Conservation (phyloP, 176 grass and related monocot species). For the Pontederia crassipes region DNA sequence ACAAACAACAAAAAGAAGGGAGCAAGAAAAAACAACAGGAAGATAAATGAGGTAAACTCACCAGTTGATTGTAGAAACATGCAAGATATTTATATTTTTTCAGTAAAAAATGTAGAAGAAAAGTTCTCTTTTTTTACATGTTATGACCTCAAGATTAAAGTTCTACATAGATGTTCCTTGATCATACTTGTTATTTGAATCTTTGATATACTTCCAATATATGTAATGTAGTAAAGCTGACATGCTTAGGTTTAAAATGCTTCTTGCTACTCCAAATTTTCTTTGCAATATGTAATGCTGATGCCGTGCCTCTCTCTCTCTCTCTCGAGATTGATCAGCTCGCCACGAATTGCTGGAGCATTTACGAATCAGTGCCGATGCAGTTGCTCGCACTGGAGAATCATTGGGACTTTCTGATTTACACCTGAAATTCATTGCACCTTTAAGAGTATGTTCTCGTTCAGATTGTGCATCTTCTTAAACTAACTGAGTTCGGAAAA, state of each 20-base stretch:
- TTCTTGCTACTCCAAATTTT: background rate
- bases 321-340: conserved; percentile 32
- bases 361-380: conserved; percentile 58
- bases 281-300: background rate
- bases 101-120: no score
- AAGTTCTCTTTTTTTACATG: no score
- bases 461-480: background rate
- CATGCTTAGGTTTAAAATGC: background rate
- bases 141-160: no score
- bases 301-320: background rate
- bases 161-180: no score
- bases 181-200: no score
- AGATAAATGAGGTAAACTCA: no score
- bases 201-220: no score
- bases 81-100: no score
- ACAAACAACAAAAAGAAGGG: no score
- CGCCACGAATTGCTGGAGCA: conserved; percentile 66
- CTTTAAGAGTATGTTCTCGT: conserved; percentile 55
- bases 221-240: no score
- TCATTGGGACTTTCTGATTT: conserved; percentile 73
- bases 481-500: background rate
- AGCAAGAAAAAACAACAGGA: no score
- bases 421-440: conserved; percentile 64
- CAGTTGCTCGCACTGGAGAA: conserved; percentile 59
- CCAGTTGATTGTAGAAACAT: no score